These are phyloP conservation scores for Lecanoromycetidae sp. DNA, from an alignment of 2,329 filamentous ascomycete genomes.

Conservation along the genomic window DNA sequence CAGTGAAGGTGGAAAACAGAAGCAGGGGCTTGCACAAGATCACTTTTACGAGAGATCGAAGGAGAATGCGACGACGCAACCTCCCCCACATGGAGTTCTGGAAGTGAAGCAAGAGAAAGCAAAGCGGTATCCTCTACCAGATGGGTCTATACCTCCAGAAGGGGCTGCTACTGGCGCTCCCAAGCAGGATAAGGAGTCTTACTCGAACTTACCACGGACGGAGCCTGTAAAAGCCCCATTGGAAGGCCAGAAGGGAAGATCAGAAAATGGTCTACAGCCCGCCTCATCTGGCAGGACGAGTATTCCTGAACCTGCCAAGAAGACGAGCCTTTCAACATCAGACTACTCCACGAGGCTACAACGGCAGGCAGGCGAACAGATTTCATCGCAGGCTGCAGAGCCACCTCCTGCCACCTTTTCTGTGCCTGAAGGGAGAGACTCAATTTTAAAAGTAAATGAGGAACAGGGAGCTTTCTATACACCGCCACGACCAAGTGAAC, in stretches of 20 bases:
- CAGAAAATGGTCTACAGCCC: constrained; percentile 26
- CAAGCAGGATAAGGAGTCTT: constrained; percentile 25
- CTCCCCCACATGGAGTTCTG: constrained; percentile 29
- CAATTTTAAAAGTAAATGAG: constrained; percentile 33
- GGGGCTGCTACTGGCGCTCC: constrained; percentile 20
- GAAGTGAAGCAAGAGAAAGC: constrained; percentile 37
- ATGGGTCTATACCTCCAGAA: constrained; percentile 38
- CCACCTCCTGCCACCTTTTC: constrained; percentile 25
- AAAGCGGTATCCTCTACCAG: constrained; percentile 33
- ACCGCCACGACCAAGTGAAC: constrained; percentile 35
- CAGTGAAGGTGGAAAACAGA: constrained; percentile 25
- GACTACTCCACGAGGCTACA: constrained; percentile 36
- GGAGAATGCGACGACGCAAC: constrained; percentile 30
- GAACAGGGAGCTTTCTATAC: constrained; percentile 49
- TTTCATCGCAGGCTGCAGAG: constrained; percentile 40
- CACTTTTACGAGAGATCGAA: constrained; percentile 37
- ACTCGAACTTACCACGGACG: constrained; percentile 23
- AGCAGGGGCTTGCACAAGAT: constrained; percentile 37
- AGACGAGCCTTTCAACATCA: constrained; percentile 21
- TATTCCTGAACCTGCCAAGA: background rate
- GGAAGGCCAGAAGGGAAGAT: constrained; percentile 20
- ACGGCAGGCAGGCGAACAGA: constrained; percentile 38
- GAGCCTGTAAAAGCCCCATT: constrained; percentile 29
- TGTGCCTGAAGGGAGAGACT: constrained; percentile 20
- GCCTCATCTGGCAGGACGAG: background rate